Conservation (phyloP, 441 rosid genomes). For the Gossypium gossypioides region DNA sequence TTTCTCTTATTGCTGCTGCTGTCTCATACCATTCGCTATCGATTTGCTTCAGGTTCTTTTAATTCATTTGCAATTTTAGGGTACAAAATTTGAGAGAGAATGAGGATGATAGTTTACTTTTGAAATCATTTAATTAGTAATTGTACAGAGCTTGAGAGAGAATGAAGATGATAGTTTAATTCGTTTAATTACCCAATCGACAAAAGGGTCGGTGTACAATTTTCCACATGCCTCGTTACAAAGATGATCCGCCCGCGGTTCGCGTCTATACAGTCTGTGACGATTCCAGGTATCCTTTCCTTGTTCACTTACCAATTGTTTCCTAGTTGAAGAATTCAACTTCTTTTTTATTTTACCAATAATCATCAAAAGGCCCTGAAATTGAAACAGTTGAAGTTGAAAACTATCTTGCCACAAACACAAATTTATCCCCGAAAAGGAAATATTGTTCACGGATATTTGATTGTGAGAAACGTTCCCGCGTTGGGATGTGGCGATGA, state of each 20-base stretch:
- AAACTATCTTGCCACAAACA: not conserved
- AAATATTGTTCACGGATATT: conserved; percentile 35
- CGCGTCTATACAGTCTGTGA: conserved; percentile 75
- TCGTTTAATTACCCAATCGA: too few species aligned
- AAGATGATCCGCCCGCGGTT: conserved; percentile 55
- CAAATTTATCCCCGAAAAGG: not conserved
- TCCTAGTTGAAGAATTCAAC: not conserved
- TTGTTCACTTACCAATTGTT: not conserved
- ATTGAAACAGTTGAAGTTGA: not conserved
- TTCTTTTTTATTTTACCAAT: not conserved
- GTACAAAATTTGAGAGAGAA: too few species aligned
- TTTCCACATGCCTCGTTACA: conserved; percentile 48
- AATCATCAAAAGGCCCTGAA: not conserved
- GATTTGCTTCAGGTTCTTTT: too few species aligned
- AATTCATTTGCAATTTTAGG: too few species aligned
- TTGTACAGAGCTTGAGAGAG: too few species aligned
- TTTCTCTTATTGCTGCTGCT: too few species aligned
- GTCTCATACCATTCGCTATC: too few species aligned
- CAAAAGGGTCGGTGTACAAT: not conserved
- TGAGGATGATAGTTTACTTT: too few species aligned
- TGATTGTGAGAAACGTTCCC: conserved; percentile 67
- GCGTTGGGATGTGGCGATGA: conserved; percentile 83
- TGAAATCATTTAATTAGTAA: too few species aligned
- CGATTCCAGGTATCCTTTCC: conserved; percentile 62
- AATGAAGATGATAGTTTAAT: too few species aligned